Evolutionary conservation across 192 early-diverging fungal species (phyloP).

Genomic region (Backusella macrospora): DNA sequence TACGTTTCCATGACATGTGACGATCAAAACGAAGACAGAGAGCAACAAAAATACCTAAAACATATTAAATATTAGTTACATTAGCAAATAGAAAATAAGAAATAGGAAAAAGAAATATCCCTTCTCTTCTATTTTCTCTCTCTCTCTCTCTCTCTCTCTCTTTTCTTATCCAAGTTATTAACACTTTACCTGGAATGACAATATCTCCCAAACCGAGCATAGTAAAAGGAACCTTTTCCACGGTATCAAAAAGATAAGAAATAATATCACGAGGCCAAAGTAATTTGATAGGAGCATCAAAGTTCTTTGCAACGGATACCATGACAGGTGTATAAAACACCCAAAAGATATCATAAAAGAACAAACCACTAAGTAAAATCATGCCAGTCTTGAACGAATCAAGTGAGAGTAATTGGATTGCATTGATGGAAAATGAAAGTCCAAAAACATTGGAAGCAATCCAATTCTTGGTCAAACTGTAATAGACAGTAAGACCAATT

Average conservation of each 20-base stretch:
- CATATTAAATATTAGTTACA: not conserved
- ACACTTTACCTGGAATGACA: slow-evolving; percentile 80
- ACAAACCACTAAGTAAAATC: slow-evolving; percentile 87
- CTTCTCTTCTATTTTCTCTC: too few relatives aligned
- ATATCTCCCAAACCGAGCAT: slow-evolving; percentile 98
- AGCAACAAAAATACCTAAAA: slow-evolving; percentile 83
- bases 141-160: too few relatives aligned
- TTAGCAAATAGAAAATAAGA: too few relatives aligned
- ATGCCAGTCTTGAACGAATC: slow-evolving; percentile 97
- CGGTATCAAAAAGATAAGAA: slow-evolving; percentile 48
- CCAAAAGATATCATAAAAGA: slow-evolving; percentile 98
- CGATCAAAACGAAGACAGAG: slow-evolving; percentile 91
- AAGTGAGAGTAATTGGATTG: slow-evolving; percentile 83
- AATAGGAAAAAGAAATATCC: too few relatives aligned
- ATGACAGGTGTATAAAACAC: slow-evolving; percentile 99
- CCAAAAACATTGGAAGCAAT: slow-evolving; percentile 88
- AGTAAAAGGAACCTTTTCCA: slow-evolving; percentile 65
- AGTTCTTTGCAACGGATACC: slow-evolving; percentile 95
- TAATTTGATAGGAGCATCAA: slow-evolving; percentile 97
- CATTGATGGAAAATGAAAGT: slow-evolving; percentile 83
- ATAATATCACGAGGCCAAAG: slow-evolving; percentile 80
- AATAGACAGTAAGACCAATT: slow-evolving; percentile 65
- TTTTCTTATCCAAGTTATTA: not conserved
- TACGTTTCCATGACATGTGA: slow-evolving; percentile 64
- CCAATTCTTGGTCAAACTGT: slow-evolving; percentile 91